Evolutionary conservation across 805 yeast genomes (phyloP).

Genomic region (Yueomyces sinensis): DNA sequence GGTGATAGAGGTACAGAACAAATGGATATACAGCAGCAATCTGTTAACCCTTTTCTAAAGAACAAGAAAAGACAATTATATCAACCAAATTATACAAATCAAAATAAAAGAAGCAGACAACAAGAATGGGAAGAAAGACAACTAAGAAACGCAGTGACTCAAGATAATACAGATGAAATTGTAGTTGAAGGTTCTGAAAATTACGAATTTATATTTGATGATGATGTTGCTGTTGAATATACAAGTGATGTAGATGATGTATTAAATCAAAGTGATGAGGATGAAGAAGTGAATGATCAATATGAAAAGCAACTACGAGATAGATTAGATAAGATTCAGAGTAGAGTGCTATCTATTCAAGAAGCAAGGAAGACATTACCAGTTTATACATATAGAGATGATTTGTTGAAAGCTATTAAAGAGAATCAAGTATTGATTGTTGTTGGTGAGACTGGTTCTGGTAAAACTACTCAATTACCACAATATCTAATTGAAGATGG

Average conservation of each 20-base stretch:
- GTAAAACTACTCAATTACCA: conserved; percentile 88
- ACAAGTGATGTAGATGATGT: conserved; percentile 28
- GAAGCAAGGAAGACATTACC: conserved; percentile 59
- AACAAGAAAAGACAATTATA: too few species aligned
- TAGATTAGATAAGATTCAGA: conserved; percentile 17
- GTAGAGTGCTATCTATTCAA: conserved; percentile 23
- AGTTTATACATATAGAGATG: conserved; percentile 49
- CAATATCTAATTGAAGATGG: conserved; percentile 81
- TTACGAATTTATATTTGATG: conserved; percentile 70
- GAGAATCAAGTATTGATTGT: conserved; percentile 57
- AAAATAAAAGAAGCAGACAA: too few species aligned
- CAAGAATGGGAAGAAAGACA: conserved; percentile 25
- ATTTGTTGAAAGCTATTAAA: conserved; percentile 45
- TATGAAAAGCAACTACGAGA: conserved; percentile 12
- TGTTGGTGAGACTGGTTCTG: conserved; percentile 88
- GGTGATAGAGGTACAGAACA: conserved; percentile 5
- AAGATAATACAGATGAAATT: conserved; percentile 15
- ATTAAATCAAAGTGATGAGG: conserved; percentile 20
- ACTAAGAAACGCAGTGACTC: conserved; percentile 14
- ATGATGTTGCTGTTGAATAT: conserved; percentile 46
- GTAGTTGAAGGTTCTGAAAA: conserved; percentile 23
- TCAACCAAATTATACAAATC: too few species aligned
- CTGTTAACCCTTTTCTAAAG: too few species aligned
- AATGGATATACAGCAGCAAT: conserved; percentile 26
- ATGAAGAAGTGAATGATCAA: conserved; percentile 23